These are phyloP conservation scores for Phytopythium delawarense DNA, from an alignment of 352 stramenopile species.

Conservation along the genomic window DNA sequence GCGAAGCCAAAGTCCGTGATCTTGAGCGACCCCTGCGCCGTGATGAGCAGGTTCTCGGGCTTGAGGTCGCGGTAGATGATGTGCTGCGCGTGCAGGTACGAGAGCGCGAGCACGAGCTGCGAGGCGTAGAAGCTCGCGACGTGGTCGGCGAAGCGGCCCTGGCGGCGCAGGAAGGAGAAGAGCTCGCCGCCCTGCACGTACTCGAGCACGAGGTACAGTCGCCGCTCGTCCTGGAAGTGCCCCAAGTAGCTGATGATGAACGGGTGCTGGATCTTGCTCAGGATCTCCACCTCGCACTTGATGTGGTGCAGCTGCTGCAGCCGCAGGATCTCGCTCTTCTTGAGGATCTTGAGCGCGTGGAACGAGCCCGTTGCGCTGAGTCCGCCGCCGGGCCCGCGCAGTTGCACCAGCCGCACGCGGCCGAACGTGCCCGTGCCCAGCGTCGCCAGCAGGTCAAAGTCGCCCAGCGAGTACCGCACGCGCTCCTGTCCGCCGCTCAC, in stretches of 20 bases:
- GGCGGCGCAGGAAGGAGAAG: constrained; percentile 88
- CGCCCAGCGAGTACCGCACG: constrained; percentile 41
- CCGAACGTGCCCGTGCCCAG: constrained; percentile 88
- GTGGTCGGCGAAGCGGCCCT: constrained; percentile 75
- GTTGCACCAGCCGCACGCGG: constrained; percentile 78
- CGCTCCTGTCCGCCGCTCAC: constrained; percentile 29
- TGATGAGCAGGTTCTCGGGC: constrained; percentile 92
- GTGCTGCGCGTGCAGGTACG: constrained; percentile 88
- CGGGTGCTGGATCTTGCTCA: constrained; percentile 83
- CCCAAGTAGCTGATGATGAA: constrained; percentile 88
- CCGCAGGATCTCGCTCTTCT: constrained; percentile 89
- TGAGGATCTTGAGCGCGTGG: constrained; percentile 90
- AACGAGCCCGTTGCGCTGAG: constrained; percentile 19
- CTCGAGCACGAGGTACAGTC: constrained; percentile 89
- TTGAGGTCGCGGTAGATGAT: constrained; percentile 94
- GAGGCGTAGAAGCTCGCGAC: constrained; percentile 88
- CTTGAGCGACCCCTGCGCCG: constrained; percentile 86
- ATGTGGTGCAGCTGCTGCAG: constrained; percentile 91
- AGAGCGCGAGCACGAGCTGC: constrained; percentile 85
- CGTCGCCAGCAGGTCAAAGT: constrained; percentile 80
- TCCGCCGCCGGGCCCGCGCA: constrained; percentile 33
- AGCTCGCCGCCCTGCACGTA: constrained; percentile 92
- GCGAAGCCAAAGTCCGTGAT: constrained; percentile 94
- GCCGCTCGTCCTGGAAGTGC: constrained; percentile 89
- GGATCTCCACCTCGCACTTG: constrained; percentile 89